These are phyloP conservation scores for Cornus controversa DNA, from an alignment of 148 eudicot species.

Conservation along the genomic window DNA sequence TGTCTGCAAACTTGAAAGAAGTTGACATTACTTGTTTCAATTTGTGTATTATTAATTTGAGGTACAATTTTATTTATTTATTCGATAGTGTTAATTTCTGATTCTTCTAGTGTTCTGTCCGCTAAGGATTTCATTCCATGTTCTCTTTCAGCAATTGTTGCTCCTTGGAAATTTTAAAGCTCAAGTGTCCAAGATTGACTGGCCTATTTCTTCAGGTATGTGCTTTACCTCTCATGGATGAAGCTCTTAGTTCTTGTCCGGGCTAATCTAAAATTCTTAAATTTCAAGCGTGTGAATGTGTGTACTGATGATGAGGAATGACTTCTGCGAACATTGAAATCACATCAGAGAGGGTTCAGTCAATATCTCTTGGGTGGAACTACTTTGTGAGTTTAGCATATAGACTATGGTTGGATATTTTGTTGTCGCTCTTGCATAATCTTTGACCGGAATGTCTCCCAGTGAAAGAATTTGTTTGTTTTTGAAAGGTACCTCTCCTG, in stretches of 20 bases:
- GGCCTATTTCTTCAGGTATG: constrained; percentile 90
- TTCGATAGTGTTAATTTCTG: background rate
- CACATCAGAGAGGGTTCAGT: background rate
- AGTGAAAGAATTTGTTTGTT: background rate
- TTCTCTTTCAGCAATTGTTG: constrained; percentile 63
- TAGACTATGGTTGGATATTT: background rate
- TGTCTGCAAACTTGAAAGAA: constrained; percentile 77
- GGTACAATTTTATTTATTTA: constrained; percentile 35
- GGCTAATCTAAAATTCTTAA: background rate
- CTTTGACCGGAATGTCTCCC: background rate
- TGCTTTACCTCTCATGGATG: constrained; percentile 6
- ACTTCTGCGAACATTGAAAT: background rate
- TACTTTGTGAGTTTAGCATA: background rate
- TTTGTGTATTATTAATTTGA: constrained; percentile 80
- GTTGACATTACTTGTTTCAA: constrained; percentile 73
- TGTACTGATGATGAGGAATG: background rate
- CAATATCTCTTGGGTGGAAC: too few species aligned
- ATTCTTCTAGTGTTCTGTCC: background rate
- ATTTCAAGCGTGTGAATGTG: background rate
- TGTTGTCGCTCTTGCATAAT: background rate
- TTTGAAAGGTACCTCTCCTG: background rate
- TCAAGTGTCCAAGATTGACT: constrained; percentile 70
- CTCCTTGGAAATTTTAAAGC: constrained; percentile 75
- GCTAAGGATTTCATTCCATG: background rate
- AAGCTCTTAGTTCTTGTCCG: background rate